Base-by-base conservation (phyloP, 176 grass and related monocot species). In the Otatea glauca region DNA sequence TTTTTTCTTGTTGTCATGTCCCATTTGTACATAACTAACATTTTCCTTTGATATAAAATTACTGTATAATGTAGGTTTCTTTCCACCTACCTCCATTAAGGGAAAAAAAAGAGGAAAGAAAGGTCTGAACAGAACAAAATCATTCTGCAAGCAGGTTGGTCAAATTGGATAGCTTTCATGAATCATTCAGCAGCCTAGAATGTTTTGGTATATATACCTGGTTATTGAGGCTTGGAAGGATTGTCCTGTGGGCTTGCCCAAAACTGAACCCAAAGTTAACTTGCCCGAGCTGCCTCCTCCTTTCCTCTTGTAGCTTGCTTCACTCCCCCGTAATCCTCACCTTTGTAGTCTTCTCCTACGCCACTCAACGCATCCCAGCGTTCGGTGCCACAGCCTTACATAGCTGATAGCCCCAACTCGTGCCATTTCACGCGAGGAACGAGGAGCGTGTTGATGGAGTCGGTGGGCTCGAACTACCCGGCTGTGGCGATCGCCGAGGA, bases 331-430 rank as follows among this genome's bases (percentile, higher is more conserved):
- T 64, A 67, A 90, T 60, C 14, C 79, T 73, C 67, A 7, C 34
- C 37, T 53, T 17, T 3, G 16, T 5, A n/a, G 67, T 74, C 74
- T 83, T 89, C 88, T 78, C 79, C 66, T 41, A 83, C 84, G 84
- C 29, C 79, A 90, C 84, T 87, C 84, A 87, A 90, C 73, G 88
- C 68, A 90, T 83, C 88, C 59, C 9, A 17, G 34, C 37, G 32
- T 6, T 11, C 24, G 65, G n/a, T n/a, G 1, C 2, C 27, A 6
- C 20, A 39, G 21, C 47, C 53, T 48, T 86, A 87, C 88, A 86
- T 53, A 87, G 74, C 84, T 42, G 38, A 17, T 8, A 21, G 0
- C 71, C 44, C 5, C 70, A 43, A 0, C 64, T 34, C 20, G 18
- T 1, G 14, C 43, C 72, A 62, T 53, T 25, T 32, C 78, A 41